A percentile compares a stretch with the other conserved stretches of the same genome.
phyloP scores from a whole-genome alignment of 2,329 filamentous ascomycete species.

The Ceratocystis variospora region DNA sequence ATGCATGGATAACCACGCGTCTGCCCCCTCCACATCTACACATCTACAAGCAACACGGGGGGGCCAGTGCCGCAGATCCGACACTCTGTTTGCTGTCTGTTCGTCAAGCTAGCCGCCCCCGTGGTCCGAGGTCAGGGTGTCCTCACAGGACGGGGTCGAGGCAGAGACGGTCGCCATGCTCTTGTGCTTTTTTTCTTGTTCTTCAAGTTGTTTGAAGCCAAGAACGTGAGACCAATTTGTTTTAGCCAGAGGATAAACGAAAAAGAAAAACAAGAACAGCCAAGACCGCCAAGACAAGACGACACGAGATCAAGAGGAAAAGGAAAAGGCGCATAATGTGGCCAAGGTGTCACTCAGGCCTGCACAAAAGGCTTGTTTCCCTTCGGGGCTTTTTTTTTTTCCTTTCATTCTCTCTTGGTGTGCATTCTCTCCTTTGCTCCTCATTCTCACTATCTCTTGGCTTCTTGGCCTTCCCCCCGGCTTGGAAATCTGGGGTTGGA shows the following conservation, averaged over 20 bases:
- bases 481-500: slow-evolving; percentile 1
- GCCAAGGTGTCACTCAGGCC: slow-evolving; percentile 2
- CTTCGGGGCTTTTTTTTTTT: not conserved
- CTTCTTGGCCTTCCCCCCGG: not conserved
- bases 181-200: no score
- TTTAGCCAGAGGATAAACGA: not conserved
- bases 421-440: not conserved
- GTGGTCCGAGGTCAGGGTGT: no score
- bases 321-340: slow-evolving; percentile 1
- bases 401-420: not conserved
- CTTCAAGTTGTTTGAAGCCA: no score
- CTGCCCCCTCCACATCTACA: not conserved
- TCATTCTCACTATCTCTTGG: not conserved
- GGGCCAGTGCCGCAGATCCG: not conserved
- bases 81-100: no score
- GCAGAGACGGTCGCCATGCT: no score
- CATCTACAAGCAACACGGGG: not conserved
- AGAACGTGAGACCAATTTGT: not conserved
- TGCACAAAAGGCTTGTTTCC: slow-evolving; percentile 8
- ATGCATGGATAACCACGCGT: not conserved
- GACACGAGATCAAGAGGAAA: not conserved
- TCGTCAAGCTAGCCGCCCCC: no score
- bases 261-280: not conserved
- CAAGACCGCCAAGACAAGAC: not conserved
- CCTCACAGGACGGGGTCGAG: no score